Percentiles rank a stretch among this genome's conserved stretches.
phyloP scores from a whole-genome alignment of 352 stramenopile genomes.

The Globisporangium emineosum region DNA sequence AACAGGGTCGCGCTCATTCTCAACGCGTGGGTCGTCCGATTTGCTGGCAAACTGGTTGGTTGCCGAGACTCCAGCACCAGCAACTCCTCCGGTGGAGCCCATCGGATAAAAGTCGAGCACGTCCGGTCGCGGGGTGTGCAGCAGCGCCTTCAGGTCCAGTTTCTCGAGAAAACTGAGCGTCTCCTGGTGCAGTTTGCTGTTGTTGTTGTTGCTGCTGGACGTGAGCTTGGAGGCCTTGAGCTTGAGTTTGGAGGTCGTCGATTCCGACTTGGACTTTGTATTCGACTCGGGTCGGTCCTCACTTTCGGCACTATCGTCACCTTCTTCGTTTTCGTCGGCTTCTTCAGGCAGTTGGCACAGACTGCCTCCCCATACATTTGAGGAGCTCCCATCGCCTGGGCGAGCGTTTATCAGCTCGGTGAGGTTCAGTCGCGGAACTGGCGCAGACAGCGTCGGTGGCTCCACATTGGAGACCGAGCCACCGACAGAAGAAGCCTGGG shows the following conservation, averaged over 20 bases:
- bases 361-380: slow-evolving; percentile 2
- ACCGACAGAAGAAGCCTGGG: not conserved
- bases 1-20: slow-evolving; percentile 1
- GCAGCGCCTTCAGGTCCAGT: slow-evolving; percentile 56
- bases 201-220: not conserved
- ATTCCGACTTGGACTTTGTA: not conserved
- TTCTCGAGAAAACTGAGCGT: slow-evolving; percentile 56
- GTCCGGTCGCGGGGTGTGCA: slow-evolving; percentile 58
- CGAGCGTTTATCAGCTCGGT: slow-evolving; percentile 46
- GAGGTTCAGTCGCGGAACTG: slow-evolving; percentile 39
- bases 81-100: slow-evolving; percentile 1
- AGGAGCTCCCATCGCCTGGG: slow-evolving; percentile 8
- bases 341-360: slow-evolving; percentile 11
- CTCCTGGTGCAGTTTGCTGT: slow-evolving; percentile 33
- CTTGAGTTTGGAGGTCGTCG: not conserved
- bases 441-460: slow-evolving; percentile 20
- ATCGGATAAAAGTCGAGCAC: slow-evolving; percentile 40
- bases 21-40: slow-evolving; percentile 4
- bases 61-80: no score
- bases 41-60: not conserved
- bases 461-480: not conserved
- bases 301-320: slow-evolving; percentile 22
- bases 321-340: slow-evolving; percentile 22
- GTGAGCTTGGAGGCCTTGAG: not conserved
- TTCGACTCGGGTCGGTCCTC: slow-evolving; percentile 1